A percentile compares a stretch with the other conserved stretches of the same genome.
phyloP scores from a whole-genome alignment of 2,329 filamentous ascomycete genomes.

The Tolypocladium tundrense region DNA sequence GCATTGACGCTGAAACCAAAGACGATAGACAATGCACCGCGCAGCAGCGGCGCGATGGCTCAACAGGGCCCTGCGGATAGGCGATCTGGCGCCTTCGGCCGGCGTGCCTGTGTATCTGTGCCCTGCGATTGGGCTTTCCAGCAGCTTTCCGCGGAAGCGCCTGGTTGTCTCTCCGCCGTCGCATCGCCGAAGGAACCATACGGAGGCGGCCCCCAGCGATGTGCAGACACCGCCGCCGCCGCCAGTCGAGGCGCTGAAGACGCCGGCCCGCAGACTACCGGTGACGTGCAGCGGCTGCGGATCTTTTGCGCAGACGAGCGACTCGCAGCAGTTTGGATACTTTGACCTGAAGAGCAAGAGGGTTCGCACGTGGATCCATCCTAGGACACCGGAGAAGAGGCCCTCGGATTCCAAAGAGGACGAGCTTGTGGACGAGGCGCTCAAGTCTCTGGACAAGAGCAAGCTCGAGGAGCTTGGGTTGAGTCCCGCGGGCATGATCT shows the following conservation, averaged over 20 bases:
- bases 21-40: slow-evolving; percentile 28
- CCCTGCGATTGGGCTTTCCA: slow-evolving; percentile 25
- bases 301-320: slow-evolving; percentile 47
- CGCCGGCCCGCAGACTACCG: slow-evolving; percentile 30
- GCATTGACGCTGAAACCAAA: neutral
- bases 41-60: slow-evolving; percentile 32
- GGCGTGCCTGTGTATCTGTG: slow-evolving; percentile 39
- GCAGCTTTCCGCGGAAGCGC: slow-evolving; percentile 5
- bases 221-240: neutral
- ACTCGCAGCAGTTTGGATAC: slow-evolving; percentile 43
- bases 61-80: slow-evolving; percentile 29
- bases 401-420: slow-evolving; percentile 25
- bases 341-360: slow-evolving; percentile 42
- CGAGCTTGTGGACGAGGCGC: slow-evolving; percentile 33
- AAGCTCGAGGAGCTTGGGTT: slow-evolving; percentile 36
- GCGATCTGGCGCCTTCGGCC: slow-evolving; percentile 22
- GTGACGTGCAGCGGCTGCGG: slow-evolving; percentile 54
- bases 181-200: slow-evolving; percentile 16
- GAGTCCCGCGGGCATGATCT: slow-evolving; percentile 27
- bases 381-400: slow-evolving; percentile 8
- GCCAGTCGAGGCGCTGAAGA: neutral
- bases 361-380: slow-evolving; percentile 35
- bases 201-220: slow-evolving; percentile 8
- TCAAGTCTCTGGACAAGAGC: slow-evolving; percentile 30
- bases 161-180: slow-evolving; percentile 4